A percentile compares a stretch with the other conserved stretches of the same genome.
phyloP scores from a whole-genome alignment of 140 eudicot genomes.

The Oenanthe javanica region DNA sequence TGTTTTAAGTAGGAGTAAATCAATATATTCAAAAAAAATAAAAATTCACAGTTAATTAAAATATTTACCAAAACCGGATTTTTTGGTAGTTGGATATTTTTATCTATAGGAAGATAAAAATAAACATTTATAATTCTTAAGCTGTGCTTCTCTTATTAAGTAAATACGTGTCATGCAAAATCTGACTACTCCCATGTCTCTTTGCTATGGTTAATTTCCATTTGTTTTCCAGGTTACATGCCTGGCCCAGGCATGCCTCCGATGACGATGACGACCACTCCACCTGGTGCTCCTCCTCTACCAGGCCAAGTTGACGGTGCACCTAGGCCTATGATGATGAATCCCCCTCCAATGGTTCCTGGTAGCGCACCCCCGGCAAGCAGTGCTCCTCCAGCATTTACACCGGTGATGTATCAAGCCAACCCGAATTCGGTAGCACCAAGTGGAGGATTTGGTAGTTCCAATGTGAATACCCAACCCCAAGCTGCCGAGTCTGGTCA shows the following conservation, averaged over 20 bases:
- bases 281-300: slow-evolving; percentile 52
- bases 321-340: slow-evolving; percentile 13
- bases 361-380: slow-evolving; percentile 41
- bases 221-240: slow-evolving; percentile 27
- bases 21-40: not conserved
- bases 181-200: not conserved
- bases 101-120: too few species aligned
- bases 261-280: slow-evolving; percentile 44
- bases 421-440: slow-evolving; percentile 19
- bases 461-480: slow-evolving; percentile 33
- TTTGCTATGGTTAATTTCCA: not conserved
- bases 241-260: slow-evolving; percentile 46
- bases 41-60: not conserved
- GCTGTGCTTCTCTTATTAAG: not conserved
- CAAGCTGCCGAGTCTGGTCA: slow-evolving; percentile 39
- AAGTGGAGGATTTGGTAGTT: slow-evolving; percentile 35
- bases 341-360: slow-evolving; percentile 26
- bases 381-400: slow-evolving; percentile 35
- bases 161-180: not conserved
- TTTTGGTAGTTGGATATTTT: too few species aligned
- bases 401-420: slow-evolving; percentile 44
- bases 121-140: too few species aligned
- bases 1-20: not conserved
- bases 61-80: not conserved
- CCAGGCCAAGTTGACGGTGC: slow-evolving; percentile 45